These are phyloP conservation scores for Saturnispora zaruensis DNA, from an alignment of 805 yeast species.

Conservation along the genomic window DNA sequence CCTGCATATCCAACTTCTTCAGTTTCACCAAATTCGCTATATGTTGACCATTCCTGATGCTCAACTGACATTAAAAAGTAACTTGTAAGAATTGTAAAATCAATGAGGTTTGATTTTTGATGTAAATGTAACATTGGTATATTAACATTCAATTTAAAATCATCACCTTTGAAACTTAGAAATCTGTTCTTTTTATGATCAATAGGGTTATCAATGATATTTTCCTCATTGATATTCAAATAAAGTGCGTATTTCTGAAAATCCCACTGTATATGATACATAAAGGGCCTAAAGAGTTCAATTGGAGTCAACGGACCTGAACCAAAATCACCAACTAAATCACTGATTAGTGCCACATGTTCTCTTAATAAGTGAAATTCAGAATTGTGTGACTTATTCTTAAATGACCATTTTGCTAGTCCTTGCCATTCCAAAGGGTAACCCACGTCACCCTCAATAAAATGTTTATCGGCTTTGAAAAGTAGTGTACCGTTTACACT, in stretches of 20 bases:
- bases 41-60: conserved; percentile 91
- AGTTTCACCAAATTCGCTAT: conserved; percentile 56
- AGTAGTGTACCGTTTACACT: conserved; percentile 85
- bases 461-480: conserved; percentile 52
- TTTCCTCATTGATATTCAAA: conserved; percentile 77
- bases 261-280: conserved; percentile 53
- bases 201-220: conserved; percentile 81
- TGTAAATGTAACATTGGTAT: conserved; percentile 56
- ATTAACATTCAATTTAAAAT: conserved; percentile 35
- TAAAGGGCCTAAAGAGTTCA: conserved; percentile 67
- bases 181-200: conserved; percentile 77
- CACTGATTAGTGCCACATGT: conserved; percentile 66
- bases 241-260: conserved; percentile 48
- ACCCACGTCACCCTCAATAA: conserved; percentile 46
- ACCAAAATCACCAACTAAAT: conserved; percentile 66
- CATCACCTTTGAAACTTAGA: conserved; percentile 61
- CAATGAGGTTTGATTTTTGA: conserved; percentile 42
- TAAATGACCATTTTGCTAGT: conserved; percentile 56
- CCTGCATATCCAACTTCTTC: conserved; percentile 60
- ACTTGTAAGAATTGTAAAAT: conserved; percentile 46
- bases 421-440: conserved; percentile 84
- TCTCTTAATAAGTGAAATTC: conserved; percentile 69
- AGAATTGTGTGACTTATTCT: conserved; percentile 41
- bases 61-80: conserved; percentile 53
- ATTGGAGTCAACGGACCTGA: conserved; percentile 66